Evolutionary conservation across 1,284 basidiomycete species (phyloP), one percentile per base, ranked within the genome.

Genomic region (Anthracocystis panici-leucophaei): DNA sequence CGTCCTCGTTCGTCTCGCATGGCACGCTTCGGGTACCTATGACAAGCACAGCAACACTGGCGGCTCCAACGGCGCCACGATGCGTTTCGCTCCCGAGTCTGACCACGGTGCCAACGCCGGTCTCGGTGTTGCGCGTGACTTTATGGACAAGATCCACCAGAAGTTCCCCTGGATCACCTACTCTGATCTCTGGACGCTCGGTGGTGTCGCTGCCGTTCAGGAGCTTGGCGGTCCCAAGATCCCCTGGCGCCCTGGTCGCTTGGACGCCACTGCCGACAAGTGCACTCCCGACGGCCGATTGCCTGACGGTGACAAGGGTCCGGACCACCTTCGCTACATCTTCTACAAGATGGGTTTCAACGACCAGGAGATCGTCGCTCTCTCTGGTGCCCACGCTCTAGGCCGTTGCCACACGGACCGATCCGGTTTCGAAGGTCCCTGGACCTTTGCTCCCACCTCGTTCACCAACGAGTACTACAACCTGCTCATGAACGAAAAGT

Each of bases 301-400:
- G 42, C 96, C 96, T 23, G 96, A 98, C 85, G 96, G 91, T 41
- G 84, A 90, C 27, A 91, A 93, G 86, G 95, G 92, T 51, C 87
- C 90, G 62, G 91, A 93, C 85, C 96, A 99, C 86, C 87, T 98
- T 67, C 90, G 96, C 88, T 89, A 77, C 91, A 85, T 87, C 69
- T 87, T 87, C 78, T 82, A 86, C 79, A 76, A 77, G 64, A 86
- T 86, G 86, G 86, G 86, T 57, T 86, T 97, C 89, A 93, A 96
- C 86, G 96, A 98, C 88, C 93, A 95, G 76, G 84, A 85, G 77
- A 85, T 84, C 66, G 95, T 97, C 63, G 95, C 95, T 57, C 91
- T 99, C 76, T 90, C 90, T 35, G 96, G 96, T 79, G 95, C 93
- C 48, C 96, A 99, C 86, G 94, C 94, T 70, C 90, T 98, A 53